Evolutionary conservation across 2,329 filamentous ascomycete species (phyloP).

Genomic region (Aspergillus hortae): DNA sequence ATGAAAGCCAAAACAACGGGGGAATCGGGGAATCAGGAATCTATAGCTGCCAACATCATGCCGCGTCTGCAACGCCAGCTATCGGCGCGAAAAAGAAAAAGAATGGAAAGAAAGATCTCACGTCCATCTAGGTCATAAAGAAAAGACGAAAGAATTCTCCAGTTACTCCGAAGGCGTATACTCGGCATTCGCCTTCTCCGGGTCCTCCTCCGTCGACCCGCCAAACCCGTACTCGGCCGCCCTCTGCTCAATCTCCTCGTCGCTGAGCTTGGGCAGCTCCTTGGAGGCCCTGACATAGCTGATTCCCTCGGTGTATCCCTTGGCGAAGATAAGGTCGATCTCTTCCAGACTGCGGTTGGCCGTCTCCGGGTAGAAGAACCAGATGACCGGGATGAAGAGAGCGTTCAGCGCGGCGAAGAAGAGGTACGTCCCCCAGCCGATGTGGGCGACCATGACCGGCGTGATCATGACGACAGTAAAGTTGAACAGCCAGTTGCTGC

Average conservation of each 20-base stretch:
- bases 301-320: conserved; percentile 42
- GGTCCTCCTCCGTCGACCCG: conserved; percentile 11
- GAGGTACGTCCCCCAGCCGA: conserved; percentile 43
- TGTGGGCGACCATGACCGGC: conserved; percentile 38
- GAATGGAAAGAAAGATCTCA: not conserved
- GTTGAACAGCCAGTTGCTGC: conserved; percentile 56
- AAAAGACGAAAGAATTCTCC: not conserved
- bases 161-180: conserved; percentile 12
- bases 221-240: conserved; percentile 31
- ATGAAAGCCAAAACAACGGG: conserved; percentile 5
- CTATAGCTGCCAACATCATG: not conserved
- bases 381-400: conserved; percentile 50
- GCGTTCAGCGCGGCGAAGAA: conserved; percentile 43
- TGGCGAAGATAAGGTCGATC: conserved; percentile 44
- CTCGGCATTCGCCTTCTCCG: conserved; percentile 22
- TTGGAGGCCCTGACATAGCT: conserved; percentile 33
- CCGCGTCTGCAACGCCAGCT: not conserved
- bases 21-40: conserved; percentile 1
- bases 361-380: conserved; percentile 54
- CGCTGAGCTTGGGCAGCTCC: conserved; percentile 31
- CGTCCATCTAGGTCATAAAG: no score
- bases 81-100: not conserved
- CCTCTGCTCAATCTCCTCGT: conserved; percentile 34
- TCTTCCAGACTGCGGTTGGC: conserved; percentile 43
- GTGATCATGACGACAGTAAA: conserved; percentile 53